These are phyloP conservation scores for Tetrapisispora iriomotensis DNA, from an alignment of 805 yeast genomes.

Conservation along the genomic window DNA sequence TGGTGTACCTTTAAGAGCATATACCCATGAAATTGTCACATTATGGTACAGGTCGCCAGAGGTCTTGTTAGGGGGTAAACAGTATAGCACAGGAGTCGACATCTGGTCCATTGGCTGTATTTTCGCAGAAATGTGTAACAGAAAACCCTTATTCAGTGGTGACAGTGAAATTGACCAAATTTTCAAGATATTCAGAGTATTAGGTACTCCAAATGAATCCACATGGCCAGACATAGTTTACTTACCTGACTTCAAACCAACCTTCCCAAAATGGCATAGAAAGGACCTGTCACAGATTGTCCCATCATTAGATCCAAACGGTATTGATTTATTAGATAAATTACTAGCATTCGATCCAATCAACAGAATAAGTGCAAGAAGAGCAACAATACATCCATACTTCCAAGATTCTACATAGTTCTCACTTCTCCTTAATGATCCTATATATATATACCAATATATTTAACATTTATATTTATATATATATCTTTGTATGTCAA, in stretches of 20 bases:
- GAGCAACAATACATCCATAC: constrained; percentile 81
- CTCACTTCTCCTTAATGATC: background rate
- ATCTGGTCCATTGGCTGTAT: constrained; percentile 99
- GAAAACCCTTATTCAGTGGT: constrained; percentile 94
- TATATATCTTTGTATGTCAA: background rate
- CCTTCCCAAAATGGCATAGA: constrained; percentile 78
- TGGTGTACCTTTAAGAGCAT: constrained; percentile 96
- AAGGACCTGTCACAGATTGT: constrained; percentile 77
- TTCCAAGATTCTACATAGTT: constrained; percentile 16
- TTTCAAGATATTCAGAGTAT: constrained; percentile 76
- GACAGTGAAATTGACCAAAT: constrained; percentile 93
- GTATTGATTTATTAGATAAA: constrained; percentile 71
- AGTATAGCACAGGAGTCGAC: constrained; percentile 93
- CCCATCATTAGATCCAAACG: constrained; percentile 72
- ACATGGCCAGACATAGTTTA: constrained; percentile 97
- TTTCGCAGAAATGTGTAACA: constrained; percentile 97
- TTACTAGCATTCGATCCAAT: constrained; percentile 89
- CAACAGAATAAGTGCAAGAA: constrained; percentile 83
- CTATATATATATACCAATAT: background rate
- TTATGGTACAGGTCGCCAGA: constrained; percentile 98
- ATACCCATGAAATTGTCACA: constrained; percentile 95
- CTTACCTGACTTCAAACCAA: constrained; percentile 76
- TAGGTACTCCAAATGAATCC: constrained; percentile 94
- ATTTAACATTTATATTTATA: too few species aligned
- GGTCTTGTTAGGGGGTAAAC: constrained; percentile 86